Conservation (phyloP, 2,329 filamentous ascomycete species). For the Talaromyces marneffei region DNA sequence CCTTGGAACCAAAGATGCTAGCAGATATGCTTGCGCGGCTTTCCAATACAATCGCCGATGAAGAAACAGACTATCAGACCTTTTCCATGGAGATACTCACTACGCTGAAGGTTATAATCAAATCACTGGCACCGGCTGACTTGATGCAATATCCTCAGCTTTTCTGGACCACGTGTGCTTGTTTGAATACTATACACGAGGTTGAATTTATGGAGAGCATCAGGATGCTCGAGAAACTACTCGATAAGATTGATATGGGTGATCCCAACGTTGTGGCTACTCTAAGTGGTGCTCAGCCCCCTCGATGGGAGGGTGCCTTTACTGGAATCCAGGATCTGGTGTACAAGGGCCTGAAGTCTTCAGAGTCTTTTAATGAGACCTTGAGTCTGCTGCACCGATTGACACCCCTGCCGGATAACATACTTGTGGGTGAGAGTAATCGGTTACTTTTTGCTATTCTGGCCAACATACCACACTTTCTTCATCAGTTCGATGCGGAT, state of each 20-base stretch:
- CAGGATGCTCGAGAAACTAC: conserved; percentile 80
- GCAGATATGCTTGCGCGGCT: conserved; percentile 93
- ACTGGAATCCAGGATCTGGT: conserved; percentile 79
- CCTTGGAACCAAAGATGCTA: conserved; percentile 86
- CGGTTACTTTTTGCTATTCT: conserved; percentile 80
- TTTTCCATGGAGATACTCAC: conserved; percentile 98
- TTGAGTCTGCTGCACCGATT: conserved; percentile 73
- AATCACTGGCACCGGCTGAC: conserved; percentile 71
- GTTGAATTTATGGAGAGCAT: conserved; percentile 87
- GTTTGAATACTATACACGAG: conserved; percentile 94
- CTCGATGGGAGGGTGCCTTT: conserved; percentile 83
- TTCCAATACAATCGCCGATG: conserved; percentile 94
- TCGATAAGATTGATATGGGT: conserved; percentile 76
- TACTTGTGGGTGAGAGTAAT: conserved; percentile 73
- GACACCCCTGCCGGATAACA: conserved; percentile 69
- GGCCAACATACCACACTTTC: conserved; percentile 83
- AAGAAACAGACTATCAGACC: conserved; percentile 87
- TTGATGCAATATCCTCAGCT: conserved; percentile 87
- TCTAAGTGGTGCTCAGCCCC: conserved; percentile 71
- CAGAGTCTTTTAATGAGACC: conserved; percentile 70
- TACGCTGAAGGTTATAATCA: conserved; percentile 85
- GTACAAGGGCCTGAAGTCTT: conserved; percentile 88
- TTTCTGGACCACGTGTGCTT: conserved; percentile 97
- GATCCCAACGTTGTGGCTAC: conserved; percentile 62
- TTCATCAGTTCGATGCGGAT: conserved; percentile 68